Evolutionary conservation across 192 early-diverging fungal genomes (phyloP).

Genomic region (Gryganskiella cystojenkinii): DNA sequence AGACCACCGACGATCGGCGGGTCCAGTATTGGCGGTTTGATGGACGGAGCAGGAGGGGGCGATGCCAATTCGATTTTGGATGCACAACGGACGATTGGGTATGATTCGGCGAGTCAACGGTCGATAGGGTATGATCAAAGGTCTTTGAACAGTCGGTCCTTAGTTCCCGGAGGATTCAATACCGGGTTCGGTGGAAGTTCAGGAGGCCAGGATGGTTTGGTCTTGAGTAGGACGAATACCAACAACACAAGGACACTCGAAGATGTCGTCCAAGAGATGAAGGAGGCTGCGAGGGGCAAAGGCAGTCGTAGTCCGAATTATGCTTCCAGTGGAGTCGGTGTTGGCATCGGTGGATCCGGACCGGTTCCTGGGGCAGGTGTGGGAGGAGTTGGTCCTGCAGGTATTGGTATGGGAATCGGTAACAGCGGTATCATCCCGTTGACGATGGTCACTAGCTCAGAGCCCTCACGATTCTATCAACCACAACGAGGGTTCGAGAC

Average conservation of each 20-base stretch:
- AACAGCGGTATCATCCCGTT: background rate
- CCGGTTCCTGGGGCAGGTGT: background rate
- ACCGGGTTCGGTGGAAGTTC: too few relatives aligned
- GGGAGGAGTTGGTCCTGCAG: too few relatives aligned
- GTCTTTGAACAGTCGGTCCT: background rate
- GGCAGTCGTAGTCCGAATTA: background rate
- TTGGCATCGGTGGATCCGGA: background rate
- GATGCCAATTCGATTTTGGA: background rate
- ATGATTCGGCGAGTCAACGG: conserved; percentile 9
- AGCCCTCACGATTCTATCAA: background rate
- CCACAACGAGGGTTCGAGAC: background rate
- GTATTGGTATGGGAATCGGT: too few relatives aligned
- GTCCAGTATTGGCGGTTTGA: conserved; percentile 3
- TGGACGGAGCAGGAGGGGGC: conserved; percentile 4
- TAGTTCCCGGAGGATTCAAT: conserved; percentile 12
- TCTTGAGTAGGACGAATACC: conserved; percentile 31
- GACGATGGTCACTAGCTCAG: background rate
- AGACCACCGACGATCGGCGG: conserved; percentile 30
- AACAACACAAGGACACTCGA: conserved; percentile 30
- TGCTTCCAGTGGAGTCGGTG: background rate
- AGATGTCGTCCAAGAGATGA: conserved; percentile 45
- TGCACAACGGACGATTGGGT: conserved; percentile 2
- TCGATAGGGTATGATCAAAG: conserved; percentile 11
- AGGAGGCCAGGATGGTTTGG: conserved; percentile 7
- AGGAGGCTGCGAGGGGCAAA: conserved; percentile 26